Evolutionary conservation across 83 land plant species (phyloP).

Genomic region (Thuja plicata): DNA sequence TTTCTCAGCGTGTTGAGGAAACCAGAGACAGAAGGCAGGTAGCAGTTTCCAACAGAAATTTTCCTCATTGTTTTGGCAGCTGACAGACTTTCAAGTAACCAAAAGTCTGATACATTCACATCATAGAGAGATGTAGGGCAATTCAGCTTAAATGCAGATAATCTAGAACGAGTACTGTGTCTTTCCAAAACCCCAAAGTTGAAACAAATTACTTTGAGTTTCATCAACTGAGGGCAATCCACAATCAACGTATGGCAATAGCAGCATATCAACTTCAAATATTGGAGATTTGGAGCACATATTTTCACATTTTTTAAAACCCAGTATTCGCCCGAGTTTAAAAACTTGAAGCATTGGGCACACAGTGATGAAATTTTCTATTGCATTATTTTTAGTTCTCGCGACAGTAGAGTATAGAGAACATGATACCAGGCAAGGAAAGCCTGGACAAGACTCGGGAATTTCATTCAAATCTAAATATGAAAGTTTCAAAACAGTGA

Average conservation of each 20-base stretch:
- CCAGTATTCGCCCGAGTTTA: neutral
- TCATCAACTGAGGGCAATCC: too few species aligned
- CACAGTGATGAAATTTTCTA: too few species aligned
- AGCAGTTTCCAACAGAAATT: too few species aligned
- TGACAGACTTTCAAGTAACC: neutral
- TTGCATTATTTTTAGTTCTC: too few species aligned
- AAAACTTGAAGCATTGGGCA: neutral
- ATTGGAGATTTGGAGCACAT: neutral
- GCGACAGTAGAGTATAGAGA: neutral
- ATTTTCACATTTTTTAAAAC: too few species aligned
- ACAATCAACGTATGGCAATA: neutral
- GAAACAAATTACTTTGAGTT: too few species aligned
- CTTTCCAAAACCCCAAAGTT: neutral
- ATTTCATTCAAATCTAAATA: too few species aligned
- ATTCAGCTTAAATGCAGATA: too few species aligned
- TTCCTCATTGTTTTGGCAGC: too few species aligned
- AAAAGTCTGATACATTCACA: neutral
- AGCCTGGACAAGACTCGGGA: neutral
- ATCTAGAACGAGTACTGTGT: too few species aligned
- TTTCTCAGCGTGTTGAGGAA: neutral
- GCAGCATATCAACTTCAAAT: neutral
- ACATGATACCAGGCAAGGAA: neutral
- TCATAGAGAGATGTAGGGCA: neutral
- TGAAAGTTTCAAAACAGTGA: too few species aligned
- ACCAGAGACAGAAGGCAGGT: too few species aligned